Percentiles rank a stretch among this genome's conserved stretches.
These are phyloP conservation scores for Ceratorhiza oryzae-sativae DNA, from an alignment of 1,284 basidiomycete species.

Conservation along the genomic window DNA sequence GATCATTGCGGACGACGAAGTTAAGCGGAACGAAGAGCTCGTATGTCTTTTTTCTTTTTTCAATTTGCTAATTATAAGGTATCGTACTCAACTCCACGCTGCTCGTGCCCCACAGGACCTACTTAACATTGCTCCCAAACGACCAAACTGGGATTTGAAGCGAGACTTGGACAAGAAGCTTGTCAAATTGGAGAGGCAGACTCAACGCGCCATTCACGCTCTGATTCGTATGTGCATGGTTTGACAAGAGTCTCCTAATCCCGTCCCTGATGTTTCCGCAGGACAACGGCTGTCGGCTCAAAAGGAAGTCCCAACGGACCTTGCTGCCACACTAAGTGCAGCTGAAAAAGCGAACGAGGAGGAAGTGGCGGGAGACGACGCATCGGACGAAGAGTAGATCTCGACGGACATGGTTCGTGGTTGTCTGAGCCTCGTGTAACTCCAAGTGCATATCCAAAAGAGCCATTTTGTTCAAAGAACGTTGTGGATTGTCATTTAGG, in stretches of 20 bases:
- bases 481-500: background rate
- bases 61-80: background rate
- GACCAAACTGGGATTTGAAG: conserved; percentile 97
- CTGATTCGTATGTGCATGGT: conserved; percentile 86
- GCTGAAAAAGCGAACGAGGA: conserved; percentile 41
- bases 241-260: conserved; percentile 38
- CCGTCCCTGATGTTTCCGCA: conserved; percentile 47
- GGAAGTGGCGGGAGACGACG: conserved; percentile 40
- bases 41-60: conserved; percentile 58
- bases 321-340: conserved; percentile 42
- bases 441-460: too few relatives aligned
- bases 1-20: conserved; percentile 87
- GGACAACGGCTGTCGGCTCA: conserved; percentile 78
- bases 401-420: too few relatives aligned
- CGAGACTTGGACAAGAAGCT: conserved; percentile 92
- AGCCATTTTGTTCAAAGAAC: background rate
- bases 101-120: conserved; percentile 68
- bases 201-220: conserved; percentile 89
- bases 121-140: conserved; percentile 95
- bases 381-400: conserved; percentile 41
- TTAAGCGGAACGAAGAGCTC: conserved; percentile 83
- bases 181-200: conserved; percentile 85
- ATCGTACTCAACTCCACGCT: background rate
- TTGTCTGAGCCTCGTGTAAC: too few relatives aligned
- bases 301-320: conserved; percentile 61